Conservation (phyloP, 768 basidiomycete genomes). For the Boletus sp. region DNA sequence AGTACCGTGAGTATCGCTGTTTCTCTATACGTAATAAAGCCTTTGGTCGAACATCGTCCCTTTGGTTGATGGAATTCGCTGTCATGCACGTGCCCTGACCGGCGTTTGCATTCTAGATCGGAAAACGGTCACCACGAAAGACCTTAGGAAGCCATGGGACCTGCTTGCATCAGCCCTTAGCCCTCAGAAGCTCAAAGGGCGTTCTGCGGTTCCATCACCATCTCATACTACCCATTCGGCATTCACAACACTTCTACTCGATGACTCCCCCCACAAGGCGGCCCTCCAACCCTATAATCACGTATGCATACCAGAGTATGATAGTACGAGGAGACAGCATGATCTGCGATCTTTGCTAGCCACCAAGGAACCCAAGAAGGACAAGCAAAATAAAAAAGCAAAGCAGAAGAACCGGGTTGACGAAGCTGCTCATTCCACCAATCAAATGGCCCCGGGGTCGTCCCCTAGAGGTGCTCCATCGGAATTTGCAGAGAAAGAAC, state of each 20-base stretch:
- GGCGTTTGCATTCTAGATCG: constrained; percentile 5
- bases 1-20: constrained; percentile 61
- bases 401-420: constrained; percentile 1
- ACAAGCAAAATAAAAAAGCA: constrained; percentile 4
- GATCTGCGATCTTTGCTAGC: constrained; percentile 34
- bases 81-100: background rate
- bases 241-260: constrained; percentile 46
- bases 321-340: constrained; percentile 37
- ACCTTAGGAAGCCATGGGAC: constrained; percentile 61
- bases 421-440: background rate
- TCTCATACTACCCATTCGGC: constrained; percentile 36
- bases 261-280: constrained; percentile 54
- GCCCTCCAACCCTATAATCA: constrained; percentile 80
- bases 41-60: constrained; percentile 14
- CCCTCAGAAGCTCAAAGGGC: background rate
- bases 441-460: background rate
- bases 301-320: constrained; percentile 71
- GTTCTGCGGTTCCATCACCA: constrained; percentile 1
- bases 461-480: background rate
- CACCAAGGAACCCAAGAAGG: constrained; percentile 12
- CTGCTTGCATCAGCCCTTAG: constrained; percentile 24
- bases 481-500: constrained; percentile 12
- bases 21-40: background rate
- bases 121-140: constrained; percentile 55
- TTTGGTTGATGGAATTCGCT: background rate